phyloP scores from a whole-genome alignment of 305 asterid genomes.

The Withania somnifera region DNA sequence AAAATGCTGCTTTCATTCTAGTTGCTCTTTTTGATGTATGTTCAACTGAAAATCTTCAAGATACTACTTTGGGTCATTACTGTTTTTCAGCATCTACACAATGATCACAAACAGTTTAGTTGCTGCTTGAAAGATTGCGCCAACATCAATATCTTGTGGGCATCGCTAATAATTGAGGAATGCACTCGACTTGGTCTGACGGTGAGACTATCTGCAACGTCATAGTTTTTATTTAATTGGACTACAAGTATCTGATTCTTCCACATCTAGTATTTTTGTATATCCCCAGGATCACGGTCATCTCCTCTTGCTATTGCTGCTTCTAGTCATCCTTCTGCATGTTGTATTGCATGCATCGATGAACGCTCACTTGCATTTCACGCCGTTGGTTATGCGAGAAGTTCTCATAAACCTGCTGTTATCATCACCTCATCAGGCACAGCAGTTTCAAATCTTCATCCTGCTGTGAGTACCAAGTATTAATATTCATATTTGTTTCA shows the following conservation, averaged over 20 bases:
- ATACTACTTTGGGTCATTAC: background rate
- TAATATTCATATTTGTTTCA: background rate
- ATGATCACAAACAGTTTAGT: constrained; percentile 20
- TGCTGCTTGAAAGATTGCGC: constrained; percentile 38
- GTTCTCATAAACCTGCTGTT: constrained; percentile 78
- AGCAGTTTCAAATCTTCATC: constrained; percentile 92
- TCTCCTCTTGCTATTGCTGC: constrained; percentile 96
- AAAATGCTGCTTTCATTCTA: background rate
- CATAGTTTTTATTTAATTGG: constrained; percentile 1
- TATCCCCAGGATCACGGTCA: constrained; percentile 98
- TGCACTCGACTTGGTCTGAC: constrained; percentile 90
- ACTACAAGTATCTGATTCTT: constrained; percentile 23
- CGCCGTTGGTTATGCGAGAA: constrained; percentile 95
- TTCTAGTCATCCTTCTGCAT: constrained; percentile 74
- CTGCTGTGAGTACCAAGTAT: constrained; percentile 62
- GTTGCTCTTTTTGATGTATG: background rate
- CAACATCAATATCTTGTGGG: constrained; percentile 89
- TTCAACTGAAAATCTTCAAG: background rate
- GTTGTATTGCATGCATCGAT: constrained; percentile 82
- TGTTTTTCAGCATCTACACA: constrained; percentile 38
- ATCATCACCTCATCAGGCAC: constrained; percentile 96
- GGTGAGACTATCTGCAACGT: constrained; percentile 39
- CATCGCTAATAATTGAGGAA: constrained; percentile 88
- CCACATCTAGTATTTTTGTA: constrained; percentile 71
- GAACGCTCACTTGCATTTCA: constrained; percentile 96